Conservation (phyloP, 202 grass and related monocot species). For the Bolboschoenoplectus hybrid region DNA sequence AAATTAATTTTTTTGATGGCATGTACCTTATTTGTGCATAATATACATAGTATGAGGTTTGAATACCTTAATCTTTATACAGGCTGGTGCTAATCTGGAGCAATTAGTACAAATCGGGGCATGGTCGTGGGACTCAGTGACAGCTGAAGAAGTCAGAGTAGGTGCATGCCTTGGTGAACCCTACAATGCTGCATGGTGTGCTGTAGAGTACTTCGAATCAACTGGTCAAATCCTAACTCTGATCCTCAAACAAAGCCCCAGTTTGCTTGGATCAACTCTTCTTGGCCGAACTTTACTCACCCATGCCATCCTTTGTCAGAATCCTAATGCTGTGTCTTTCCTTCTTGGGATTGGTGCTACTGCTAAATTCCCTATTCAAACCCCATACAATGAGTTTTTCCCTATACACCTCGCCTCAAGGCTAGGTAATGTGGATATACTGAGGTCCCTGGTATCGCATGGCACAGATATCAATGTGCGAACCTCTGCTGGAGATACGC, state of each 20-base stretch:
- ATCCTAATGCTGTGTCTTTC: conserved; percentile 47
- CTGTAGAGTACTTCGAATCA: conserved; percentile 62
- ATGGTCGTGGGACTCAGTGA: conserved; percentile 61
- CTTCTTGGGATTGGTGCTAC: conserved; percentile 57
- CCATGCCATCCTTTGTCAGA: conserved; percentile 69
- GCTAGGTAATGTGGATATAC: conserved; percentile 44
- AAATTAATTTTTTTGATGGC: not conserved
- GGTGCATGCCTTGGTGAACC: conserved; percentile 57
- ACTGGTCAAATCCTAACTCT: conserved; percentile 54
- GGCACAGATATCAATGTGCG: conserved; percentile 48
- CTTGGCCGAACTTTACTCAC: conserved; percentile 62
- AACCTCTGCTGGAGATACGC: conserved; percentile 53
- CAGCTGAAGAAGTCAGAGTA: conserved; percentile 60
- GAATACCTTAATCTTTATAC: conserved; percentile 24
- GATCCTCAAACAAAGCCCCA: conserved; percentile 52
- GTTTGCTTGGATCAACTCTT: conserved; percentile 54
- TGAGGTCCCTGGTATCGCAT: conserved; percentile 48
- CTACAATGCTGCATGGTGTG: conserved; percentile 59
- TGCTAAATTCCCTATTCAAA: conserved; percentile 59
- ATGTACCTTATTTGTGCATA: not conserved
- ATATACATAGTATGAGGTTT: conserved; percentile 28
- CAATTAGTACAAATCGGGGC: conserved; percentile 50
- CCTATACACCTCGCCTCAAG: conserved; percentile 64
- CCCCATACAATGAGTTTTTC: conserved; percentile 37
- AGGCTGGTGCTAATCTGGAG: conserved; percentile 59